phyloP scores from a whole-genome alignment of 2,329 filamentous ascomycete species.

The Aspergillus vadensis region DNA sequence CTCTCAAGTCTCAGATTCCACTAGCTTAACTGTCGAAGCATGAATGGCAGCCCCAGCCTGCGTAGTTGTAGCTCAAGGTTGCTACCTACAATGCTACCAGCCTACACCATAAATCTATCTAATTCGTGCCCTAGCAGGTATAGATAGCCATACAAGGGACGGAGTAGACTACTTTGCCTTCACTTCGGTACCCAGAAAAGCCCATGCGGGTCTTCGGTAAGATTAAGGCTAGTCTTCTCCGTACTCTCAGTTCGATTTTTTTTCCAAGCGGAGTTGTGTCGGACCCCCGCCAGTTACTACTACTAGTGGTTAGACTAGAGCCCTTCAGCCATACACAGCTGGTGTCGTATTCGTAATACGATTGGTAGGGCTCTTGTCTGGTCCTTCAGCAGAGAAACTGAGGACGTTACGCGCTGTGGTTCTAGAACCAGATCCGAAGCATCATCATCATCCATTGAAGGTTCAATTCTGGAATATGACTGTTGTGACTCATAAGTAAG shows the following conservation, averaged over 20 bases:
- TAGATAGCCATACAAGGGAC: neutral
- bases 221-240: neutral
- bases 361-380: neutral
- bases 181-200: neutral
- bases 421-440: neutral
- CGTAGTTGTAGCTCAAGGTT: neutral
- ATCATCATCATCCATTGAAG: neutral
- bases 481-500: neutral
- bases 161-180: neutral
- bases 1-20: neutral
- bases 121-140: neutral
- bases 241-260: neutral
- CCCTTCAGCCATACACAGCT: neutral
- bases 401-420: neutral
- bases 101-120: neutral
- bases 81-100: neutral
- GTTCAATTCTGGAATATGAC: neutral
- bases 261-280: neutral
- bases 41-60: neutral
- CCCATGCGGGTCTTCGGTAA: slow-evolving; percentile 4
- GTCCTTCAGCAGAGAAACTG: neutral
- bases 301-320: neutral
- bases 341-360: neutral
- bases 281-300: neutral
- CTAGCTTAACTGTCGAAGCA: neutral